Evolutionary conservation across 305 asterid genomes (phyloP).

Genomic region (Fraxinus sp.): DNA sequence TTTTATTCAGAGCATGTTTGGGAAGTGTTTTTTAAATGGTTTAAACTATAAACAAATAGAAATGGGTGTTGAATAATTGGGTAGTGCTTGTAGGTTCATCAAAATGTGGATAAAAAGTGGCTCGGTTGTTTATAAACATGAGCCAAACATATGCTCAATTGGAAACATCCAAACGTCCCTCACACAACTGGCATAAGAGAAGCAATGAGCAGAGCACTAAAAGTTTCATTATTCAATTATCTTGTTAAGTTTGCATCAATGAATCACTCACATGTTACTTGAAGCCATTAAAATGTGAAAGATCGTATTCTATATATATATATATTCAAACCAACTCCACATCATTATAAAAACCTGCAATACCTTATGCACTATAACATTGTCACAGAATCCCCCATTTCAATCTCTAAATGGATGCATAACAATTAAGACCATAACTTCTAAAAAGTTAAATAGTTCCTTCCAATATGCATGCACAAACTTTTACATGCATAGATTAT

Average conservation of each 20-base stretch:
- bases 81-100: too few relatives aligned
- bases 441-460: neutral
- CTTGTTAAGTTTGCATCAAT: neutral
- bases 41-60: too few relatives aligned
- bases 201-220: neutral
- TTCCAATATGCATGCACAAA: neutral
- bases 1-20: neutral
- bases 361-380: neutral
- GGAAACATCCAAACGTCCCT: constrained; percentile 1
- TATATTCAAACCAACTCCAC: neutral
- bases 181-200: neutral
- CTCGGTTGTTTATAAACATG: too few relatives aligned
- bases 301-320: neutral
- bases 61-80: neutral
- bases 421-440: neutral
- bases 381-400: neutral
- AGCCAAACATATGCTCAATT: too few relatives aligned
- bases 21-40: neutral
- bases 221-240: neutral
- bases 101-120: too few relatives aligned
- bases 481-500: neutral
- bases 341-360: neutral
- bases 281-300: neutral
- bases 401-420: neutral
- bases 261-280: neutral